Conservation (phyloP, 495 filamentous ascomycete genomes). For the Elaphomyces granulatus region DNA sequence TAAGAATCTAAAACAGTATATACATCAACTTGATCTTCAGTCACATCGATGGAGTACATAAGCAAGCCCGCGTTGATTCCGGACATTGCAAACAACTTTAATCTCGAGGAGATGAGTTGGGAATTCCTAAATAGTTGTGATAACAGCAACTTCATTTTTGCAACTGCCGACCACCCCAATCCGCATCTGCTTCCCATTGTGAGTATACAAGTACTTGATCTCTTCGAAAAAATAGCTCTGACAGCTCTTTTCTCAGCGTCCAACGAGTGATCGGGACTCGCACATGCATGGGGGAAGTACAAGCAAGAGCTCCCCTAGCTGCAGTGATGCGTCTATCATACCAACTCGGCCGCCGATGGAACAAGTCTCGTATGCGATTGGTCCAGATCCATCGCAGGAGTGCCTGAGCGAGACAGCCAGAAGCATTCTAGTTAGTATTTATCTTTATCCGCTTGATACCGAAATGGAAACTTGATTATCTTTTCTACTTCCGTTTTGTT, state of each 20-base stretch:
- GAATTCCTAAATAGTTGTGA: neutral
- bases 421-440: neutral
- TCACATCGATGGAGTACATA: no score
- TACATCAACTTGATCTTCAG: no score
- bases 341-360: neutral
- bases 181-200: neutral
- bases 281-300: neutral
- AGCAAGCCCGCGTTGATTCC: no score
- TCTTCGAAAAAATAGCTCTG: no score
- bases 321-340: neutral
- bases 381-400: neutral
- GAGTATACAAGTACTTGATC: no score
- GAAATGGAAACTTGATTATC: no score
- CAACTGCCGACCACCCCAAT: neutral
- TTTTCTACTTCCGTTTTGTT: no score
- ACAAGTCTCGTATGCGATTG: neutral
- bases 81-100: neutral
- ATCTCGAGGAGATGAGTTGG: neutral
- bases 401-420: neutral
- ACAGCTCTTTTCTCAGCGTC: no score
- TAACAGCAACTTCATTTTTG: neutral
- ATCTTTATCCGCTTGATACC: no score
- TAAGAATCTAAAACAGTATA: no score
- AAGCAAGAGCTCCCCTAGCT: neutral
- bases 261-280: neutral